Conservation (phyloP, 2,329 filamentous ascomycete genomes). For the Ceratocystis cacaofunesta region DNA sequence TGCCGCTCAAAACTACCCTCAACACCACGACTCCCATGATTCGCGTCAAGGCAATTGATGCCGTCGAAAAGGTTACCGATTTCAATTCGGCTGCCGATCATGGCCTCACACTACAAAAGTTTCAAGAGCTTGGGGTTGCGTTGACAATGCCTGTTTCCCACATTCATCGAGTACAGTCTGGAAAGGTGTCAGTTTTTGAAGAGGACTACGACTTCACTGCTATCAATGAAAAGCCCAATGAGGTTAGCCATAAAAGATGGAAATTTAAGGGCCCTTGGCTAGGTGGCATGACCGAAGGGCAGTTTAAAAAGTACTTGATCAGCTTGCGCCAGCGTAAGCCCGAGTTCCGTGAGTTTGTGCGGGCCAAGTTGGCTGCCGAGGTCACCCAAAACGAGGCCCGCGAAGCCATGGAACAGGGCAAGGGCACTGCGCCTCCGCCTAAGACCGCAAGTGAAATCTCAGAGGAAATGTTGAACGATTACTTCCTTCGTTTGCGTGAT, state of each 20-base stretch:
- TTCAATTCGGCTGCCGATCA: conserved; percentile 75
- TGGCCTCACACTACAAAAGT: conserved; percentile 67
- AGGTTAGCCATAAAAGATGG: conserved; percentile 40
- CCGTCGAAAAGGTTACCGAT: conserved; percentile 76
- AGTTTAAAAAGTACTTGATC: conserved; percentile 41
- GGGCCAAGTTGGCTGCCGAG: conserved; percentile 32
- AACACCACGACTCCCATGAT: conserved; percentile 60
- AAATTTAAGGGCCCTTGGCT: conserved; percentile 54
- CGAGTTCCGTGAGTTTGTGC: conserved; percentile 42
- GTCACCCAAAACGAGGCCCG: conserved; percentile 27
- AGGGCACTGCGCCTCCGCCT: conserved; percentile 22
- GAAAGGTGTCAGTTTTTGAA: conserved; percentile 36
- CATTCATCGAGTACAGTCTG: conserved; percentile 17
- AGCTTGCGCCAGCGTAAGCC: conserved; percentile 37
- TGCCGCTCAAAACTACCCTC: conserved; percentile 62
- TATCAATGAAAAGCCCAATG: conserved; percentile 23
- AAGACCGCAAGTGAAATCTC: conserved; percentile 29
- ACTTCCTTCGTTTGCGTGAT: conserved; percentile 37
- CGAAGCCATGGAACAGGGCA: conserved; percentile 28
- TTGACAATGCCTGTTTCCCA: conserved; percentile 38
- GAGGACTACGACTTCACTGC: conserved; percentile 40
- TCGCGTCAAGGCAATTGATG: conserved; percentile 65
- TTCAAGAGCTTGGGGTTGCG: conserved; percentile 64
- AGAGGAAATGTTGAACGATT: conserved; percentile 36
- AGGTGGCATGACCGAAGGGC: conserved; percentile 44